Evolutionary conservation across 2,329 filamentous ascomycete species (phyloP).

Genomic region (Alternaria sp.): DNA sequence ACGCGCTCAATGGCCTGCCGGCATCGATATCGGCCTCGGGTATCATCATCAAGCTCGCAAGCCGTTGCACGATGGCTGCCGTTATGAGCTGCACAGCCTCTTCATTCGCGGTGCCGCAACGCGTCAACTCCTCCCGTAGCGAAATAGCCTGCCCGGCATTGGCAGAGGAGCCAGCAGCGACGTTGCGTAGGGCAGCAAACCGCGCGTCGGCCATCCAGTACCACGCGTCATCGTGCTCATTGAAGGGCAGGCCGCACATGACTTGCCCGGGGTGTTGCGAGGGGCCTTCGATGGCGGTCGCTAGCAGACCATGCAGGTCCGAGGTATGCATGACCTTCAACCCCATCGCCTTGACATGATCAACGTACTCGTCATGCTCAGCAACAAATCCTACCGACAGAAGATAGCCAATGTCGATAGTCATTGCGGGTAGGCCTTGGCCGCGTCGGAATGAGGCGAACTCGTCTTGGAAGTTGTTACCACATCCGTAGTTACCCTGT

Average conservation of each 20-base stretch:
- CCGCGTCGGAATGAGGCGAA: constrained; percentile 26
- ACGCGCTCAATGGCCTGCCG: constrained; percentile 23
- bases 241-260: constrained; percentile 17
- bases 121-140: constrained; percentile 9
- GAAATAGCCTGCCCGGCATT: constrained; percentile 7
- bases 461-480: constrained; percentile 31
- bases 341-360: constrained; percentile 16
- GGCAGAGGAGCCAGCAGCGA: constrained; percentile 9
- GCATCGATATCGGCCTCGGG: constrained; percentile 28
- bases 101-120: constrained; percentile 8
- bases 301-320: constrained; percentile 12
- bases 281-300: constrained; percentile 12
- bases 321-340: constrained; percentile 16
- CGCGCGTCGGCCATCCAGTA: constrained; percentile 14
- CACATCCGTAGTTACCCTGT: constrained; percentile 34
- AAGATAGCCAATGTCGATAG: constrained; percentile 27
- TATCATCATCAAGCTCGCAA: constrained; percentile 19
- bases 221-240: constrained; percentile 13
- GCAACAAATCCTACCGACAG: constrained; percentile 38
- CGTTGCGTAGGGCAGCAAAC: constrained; percentile 9
- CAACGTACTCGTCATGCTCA: constrained; percentile 16
- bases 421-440: constrained; percentile 49
- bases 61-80: constrained; percentile 7
- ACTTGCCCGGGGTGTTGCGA: constrained; percentile 9
- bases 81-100: constrained; percentile 14